Evolutionary conservation across 2,329 filamentous ascomycete species (phyloP).

Genomic region (Didymella segeticola): DNA sequence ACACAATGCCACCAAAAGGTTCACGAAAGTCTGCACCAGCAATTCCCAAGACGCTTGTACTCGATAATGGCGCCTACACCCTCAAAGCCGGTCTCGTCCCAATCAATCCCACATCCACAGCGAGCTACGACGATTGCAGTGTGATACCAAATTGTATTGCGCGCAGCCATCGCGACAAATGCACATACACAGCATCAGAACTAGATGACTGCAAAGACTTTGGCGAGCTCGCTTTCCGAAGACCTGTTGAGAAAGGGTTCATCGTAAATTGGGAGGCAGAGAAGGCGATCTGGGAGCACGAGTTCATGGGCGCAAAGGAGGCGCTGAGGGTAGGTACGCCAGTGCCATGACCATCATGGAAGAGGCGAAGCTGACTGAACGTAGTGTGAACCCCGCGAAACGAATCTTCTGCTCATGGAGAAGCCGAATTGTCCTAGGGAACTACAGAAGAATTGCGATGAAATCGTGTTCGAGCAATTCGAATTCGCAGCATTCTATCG

Average conservation of each 20-base stretch:
- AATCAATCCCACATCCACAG: conserved; percentile 32
- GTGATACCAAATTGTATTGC: conserved; percentile 89
- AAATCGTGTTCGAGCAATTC: conserved; percentile 97
- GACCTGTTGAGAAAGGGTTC: conserved; percentile 93
- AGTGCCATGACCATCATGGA: conserved; percentile 2
- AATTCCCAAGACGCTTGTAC: conserved; percentile 69
- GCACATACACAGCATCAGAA: conserved; percentile 80
- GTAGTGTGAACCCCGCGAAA: conserved; percentile 76
- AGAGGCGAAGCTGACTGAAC: conserved; percentile 17
- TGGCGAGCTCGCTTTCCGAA: conserved; percentile 83
- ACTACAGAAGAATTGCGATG: conserved; percentile 88
- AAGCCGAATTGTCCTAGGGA: conserved; percentile 81
- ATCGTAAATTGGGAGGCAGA: conserved; percentile 96
- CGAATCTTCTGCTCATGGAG: conserved; percentile 85
- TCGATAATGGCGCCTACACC: conserved; percentile 92
- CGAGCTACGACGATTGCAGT: conserved; percentile 58
- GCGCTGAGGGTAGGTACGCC: conserved; percentile 57
- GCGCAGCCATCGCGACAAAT: conserved; percentile 75
- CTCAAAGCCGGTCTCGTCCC: conserved; percentile 84
- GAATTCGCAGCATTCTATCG: conserved; percentile 88
- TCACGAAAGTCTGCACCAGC: conserved; percentile 34
- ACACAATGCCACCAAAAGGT: conserved; percentile 42
- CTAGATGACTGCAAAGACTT: conserved; percentile 83
- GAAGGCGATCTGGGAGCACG: conserved; percentile 93
- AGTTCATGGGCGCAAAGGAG: conserved; percentile 79